Conservation (phyloP, 1,139 yeast species). For the Candida anutae region DNA sequence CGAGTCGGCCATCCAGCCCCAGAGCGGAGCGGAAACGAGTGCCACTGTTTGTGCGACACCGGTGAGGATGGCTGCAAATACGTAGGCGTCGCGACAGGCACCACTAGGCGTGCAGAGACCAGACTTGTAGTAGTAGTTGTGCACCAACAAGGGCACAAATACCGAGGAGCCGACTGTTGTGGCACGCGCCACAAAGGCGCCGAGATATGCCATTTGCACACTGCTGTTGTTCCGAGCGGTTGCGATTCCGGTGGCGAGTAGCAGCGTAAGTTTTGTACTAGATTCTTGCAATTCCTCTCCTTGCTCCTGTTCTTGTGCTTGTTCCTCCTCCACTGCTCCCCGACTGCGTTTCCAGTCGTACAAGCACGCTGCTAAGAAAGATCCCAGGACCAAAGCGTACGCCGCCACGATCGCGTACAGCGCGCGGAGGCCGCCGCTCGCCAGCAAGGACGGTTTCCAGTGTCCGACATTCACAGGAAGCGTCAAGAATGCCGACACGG, state of each 20-base stretch:
- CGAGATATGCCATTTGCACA: slow-evolving; percentile 48
- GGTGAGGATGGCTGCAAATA: slow-evolving; percentile 58
- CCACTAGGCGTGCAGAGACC: slow-evolving; percentile 37
- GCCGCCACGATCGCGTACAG: slow-evolving; percentile 45
- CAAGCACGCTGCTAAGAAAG: slow-evolving; percentile 34
- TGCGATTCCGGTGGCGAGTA: slow-evolving; percentile 31
- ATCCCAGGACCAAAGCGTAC: slow-evolving; percentile 31
- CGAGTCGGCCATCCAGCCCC: slow-evolving; percentile 50
- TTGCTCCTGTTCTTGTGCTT: slow-evolving; percentile 10
- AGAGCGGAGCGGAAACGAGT: slow-evolving; percentile 51
- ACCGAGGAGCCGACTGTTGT: slow-evolving; percentile 54
- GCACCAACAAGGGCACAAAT: slow-evolving; percentile 58
- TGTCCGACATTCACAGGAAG: slow-evolving; percentile 35
- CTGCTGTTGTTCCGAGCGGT: slow-evolving; percentile 22
- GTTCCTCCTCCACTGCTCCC: slow-evolving; percentile 12
- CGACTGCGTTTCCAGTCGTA: slow-evolving; percentile 22
- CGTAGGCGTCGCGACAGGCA: slow-evolving; percentile 55
- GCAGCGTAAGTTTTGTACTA: slow-evolving; percentile 2
- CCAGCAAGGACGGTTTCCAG: slow-evolving; percentile 18
- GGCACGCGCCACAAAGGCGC: slow-evolving; percentile 59
- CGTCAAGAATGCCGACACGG: slow-evolving; percentile 44
- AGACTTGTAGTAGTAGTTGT: slow-evolving; percentile 42
- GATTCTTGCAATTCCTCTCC: slow-evolving; percentile 3
- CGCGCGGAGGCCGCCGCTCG: slow-evolving; percentile 33
- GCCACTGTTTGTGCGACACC: slow-evolving; percentile 59